Conservation (phyloP, 306 rosid genomes). For the Corylus heterophylla region DNA sequence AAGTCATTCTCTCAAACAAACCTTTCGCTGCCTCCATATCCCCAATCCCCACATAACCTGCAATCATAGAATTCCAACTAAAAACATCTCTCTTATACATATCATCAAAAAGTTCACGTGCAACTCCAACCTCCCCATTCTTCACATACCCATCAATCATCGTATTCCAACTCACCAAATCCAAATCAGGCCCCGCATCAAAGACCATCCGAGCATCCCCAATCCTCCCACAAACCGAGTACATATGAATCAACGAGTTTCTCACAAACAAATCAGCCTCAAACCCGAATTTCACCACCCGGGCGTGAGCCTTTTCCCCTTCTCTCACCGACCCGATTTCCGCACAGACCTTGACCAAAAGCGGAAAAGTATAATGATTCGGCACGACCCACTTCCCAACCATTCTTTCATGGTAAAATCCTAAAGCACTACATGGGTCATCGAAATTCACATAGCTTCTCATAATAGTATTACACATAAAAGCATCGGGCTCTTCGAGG, state of each 20-base stretch:
- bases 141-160: slow-evolving; percentile 62
- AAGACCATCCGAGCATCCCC: slow-evolving; percentile 46
- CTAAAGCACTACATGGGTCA: slow-evolving; percentile 36
- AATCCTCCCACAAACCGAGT: slow-evolving; percentile 48
- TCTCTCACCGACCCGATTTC: slow-evolving; percentile 25
- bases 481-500: slow-evolving; percentile 50
- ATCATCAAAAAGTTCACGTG: slow-evolving; percentile 43
- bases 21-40: slow-evolving; percentile 46
- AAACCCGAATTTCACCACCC: slow-evolving; percentile 51
- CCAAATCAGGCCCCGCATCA: slow-evolving; percentile 41
- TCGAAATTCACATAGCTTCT: slow-evolving; percentile 38
- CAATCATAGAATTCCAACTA: slow-evolving; percentile 59
- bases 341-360: slow-evolving; percentile 45
- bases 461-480: slow-evolving; percentile 55
- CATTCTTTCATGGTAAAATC: slow-evolving; percentile 50
- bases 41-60: slow-evolving; percentile 45
- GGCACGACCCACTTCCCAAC: slow-evolving; percentile 36
- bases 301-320: slow-evolving; percentile 50
- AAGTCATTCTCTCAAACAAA: slow-evolving; percentile 44
- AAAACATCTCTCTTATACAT: slow-evolving; percentile 49
- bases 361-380: slow-evolving; percentile 63
- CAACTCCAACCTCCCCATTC: slow-evolving; percentile 35
- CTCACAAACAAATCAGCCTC: slow-evolving; percentile 44
- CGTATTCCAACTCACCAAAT: slow-evolving; percentile 67
- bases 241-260: slow-evolving; percentile 56